Conservation (phyloP, 1,284 basidiomycete genomes). For the Naganishia sp. region DNA sequence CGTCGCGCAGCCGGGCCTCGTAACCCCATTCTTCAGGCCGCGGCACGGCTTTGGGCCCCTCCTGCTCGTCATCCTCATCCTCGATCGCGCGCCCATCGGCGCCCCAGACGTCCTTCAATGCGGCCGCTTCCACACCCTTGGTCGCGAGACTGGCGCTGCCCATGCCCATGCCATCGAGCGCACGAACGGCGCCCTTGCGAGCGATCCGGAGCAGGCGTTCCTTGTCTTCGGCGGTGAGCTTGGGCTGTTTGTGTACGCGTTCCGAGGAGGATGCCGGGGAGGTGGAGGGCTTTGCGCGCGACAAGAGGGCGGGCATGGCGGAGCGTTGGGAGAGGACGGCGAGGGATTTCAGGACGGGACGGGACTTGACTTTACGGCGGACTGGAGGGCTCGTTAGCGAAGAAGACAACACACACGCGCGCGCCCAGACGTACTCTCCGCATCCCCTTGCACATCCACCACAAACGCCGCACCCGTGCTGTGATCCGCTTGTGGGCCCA, state of each 20-base stretch:
- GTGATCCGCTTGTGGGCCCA: slow-evolving; percentile 63
- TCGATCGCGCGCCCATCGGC: slow-evolving; percentile 21
- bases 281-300: slow-evolving; percentile 47
- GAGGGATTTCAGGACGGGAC: slow-evolving; percentile 56
- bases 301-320: slow-evolving; percentile 76
- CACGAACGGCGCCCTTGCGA: slow-evolving; percentile 67
- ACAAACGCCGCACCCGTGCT: slow-evolving; percentile 72
- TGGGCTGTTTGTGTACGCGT: slow-evolving; percentile 44
- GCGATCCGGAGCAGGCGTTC: slow-evolving; percentile 71
- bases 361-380: slow-evolving; percentile 49
- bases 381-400: slow-evolving; percentile 53
- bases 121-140: slow-evolving; percentile 25
- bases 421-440: slow-evolving; percentile 43
- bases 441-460: slow-evolving; percentile 76
- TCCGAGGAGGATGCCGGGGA: slow-evolving; percentile 36
- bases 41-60: slow-evolving; percentile 13
- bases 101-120: slow-evolving; percentile 37
- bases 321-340: slow-evolving; percentile 82
- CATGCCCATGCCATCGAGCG: slow-evolving; percentile 48
- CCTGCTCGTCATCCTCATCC: slow-evolving; percentile 23
- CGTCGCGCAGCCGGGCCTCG: slow-evolving; percentile 9
- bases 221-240: slow-evolving; percentile 66
- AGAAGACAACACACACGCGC: too few species aligned
- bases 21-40: slow-evolving; percentile 34
- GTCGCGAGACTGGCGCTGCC: slow-evolving; percentile 35